Base-by-base conservation (phyloP, 2,329 filamentous ascomycete genomes). In the Aureobasidium sp. region DNA sequence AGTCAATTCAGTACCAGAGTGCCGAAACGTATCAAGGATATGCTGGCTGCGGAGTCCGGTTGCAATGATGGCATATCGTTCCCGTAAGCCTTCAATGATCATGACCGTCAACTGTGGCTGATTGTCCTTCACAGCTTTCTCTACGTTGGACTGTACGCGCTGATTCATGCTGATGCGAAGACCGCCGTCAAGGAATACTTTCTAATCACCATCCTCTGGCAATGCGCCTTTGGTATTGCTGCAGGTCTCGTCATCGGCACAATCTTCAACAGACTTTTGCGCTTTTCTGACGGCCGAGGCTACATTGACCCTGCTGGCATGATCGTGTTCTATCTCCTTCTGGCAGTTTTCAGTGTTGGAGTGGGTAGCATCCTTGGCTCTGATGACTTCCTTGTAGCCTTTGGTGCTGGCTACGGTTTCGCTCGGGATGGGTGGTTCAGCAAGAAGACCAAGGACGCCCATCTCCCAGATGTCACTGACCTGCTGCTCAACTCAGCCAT, bases 21-120 rank as follows among this genome's bases (percentile, higher is more conserved):
- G 0, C 82, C 82, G 0, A 78, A 75, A 62, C 74, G 81, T 5
- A 69, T 84, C 47, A 78, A 78, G 46, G 74, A 83, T 66, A 70
- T 84, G 52, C 72, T 84, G 10, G 76, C 77, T 20, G 81, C 82
- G 0, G 82, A 84, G 66, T 80, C 77, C 46, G 82, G 80, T 1
- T 82, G 79, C 67, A 84, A 84, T 62, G 82, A 84, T 64, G 82
- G 79, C 9, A 73, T 81, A 5, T 80, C 79, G 0, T 84, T 84
- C 63, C 82, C 82, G 0, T 62, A 32, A 37, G 60, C 34, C 7
- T 15, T 12, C 2, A 6, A 17, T 23, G 3, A 15, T 39, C n/a
- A 13, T 51, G 36, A 27, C 3, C 13, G n/a, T 17, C 17, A 50
- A 20, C 10, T 10, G 3, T 26, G n/a, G 12, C 58, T 44, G 34